A percentile compares a stretch with the other conserved stretches of the same genome.
These are phyloP conservation scores for Erythrophleum fordii DNA, from an alignment of 306 rosid species.

Conservation along the genomic window DNA sequence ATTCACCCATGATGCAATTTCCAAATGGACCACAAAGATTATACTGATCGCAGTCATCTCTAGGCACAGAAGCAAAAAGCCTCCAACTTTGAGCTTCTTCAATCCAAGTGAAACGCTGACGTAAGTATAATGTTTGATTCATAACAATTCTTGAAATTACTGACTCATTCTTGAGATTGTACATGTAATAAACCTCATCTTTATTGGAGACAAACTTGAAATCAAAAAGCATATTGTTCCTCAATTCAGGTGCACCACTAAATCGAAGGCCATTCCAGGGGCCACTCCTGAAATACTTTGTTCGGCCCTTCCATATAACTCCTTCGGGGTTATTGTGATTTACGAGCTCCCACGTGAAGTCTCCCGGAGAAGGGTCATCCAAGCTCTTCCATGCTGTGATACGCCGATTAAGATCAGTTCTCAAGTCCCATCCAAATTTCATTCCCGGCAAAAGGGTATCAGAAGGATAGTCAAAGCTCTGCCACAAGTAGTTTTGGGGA, in stretches of 20 bases:
- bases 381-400: constrained; percentile 54
- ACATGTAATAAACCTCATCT: constrained; percentile 40
- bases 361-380: constrained; percentile 59
- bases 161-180: constrained; percentile 13
- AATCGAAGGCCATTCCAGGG: constrained; percentile 54
- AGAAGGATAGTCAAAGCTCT: background rate
- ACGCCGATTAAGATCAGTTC: constrained; percentile 36
- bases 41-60: constrained; percentile 50
- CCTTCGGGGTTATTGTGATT: constrained; percentile 40
- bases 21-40: constrained; percentile 49
- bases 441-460: background rate
- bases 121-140: constrained; percentile 39
- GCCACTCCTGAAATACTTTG: constrained; percentile 37
- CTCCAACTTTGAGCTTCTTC: constrained; percentile 39
- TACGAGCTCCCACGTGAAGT: constrained; percentile 23
- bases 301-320: constrained; percentile 25
- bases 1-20: constrained; percentile 28
- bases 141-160: constrained; percentile 10
- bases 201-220: constrained; percentile 26
- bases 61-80: constrained; percentile 18
- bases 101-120: constrained; percentile 32
- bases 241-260: constrained; percentile 34
- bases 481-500: constrained; percentile 1
- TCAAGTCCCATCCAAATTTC: constrained; percentile 53
- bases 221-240: background rate